Evolutionary conservation across 2,329 filamentous ascomycete species (phyloP).

Genomic region (Aspergillus sp.): DNA sequence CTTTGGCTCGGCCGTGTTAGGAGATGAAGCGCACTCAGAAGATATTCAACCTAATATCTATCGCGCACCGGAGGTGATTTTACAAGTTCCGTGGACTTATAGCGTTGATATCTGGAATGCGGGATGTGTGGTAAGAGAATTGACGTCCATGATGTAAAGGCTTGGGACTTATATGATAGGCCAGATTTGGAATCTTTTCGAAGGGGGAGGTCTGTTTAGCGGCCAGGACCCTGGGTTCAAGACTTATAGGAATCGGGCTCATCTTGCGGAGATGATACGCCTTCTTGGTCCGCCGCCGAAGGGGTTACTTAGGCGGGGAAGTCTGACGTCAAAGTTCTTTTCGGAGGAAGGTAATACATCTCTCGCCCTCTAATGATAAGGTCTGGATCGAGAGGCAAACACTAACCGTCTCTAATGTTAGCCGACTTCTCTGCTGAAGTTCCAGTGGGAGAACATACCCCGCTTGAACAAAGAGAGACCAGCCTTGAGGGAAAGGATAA

Average conservation of each 20-base stretch:
- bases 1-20: slow-evolving; percentile 48
- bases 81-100: slow-evolving; percentile 48
- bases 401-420: slow-evolving; percentile 16
- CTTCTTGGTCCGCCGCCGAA: slow-evolving; percentile 47
- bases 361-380: background rate
- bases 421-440: slow-evolving; percentile 27
- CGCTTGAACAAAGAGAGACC: slow-evolving; percentile 40
- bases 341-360: slow-evolving; percentile 31
- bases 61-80: slow-evolving; percentile 47
- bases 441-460: slow-evolving; percentile 18
- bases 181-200: slow-evolving; percentile 52
- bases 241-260: slow-evolving; percentile 45
- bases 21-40: slow-evolving; percentile 33
- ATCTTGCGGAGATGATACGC: slow-evolving; percentile 51
- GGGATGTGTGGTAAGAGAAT: slow-evolving; percentile 48
- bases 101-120: slow-evolving; percentile 55
- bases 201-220: slow-evolving; percentile 48
- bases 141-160: background rate
- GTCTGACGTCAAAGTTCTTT: slow-evolving; percentile 40
- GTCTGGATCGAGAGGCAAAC: too few species aligned
- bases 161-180: background rate
- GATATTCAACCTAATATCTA: slow-evolving; percentile 35
- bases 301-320: slow-evolving; percentile 33
- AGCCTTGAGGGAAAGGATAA: slow-evolving; percentile 36
- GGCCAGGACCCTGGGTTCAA: slow-evolving; percentile 40